Percentiles rank a stretch among this genome's conserved stretches.
Conservation (phyloP, 2,329 filamentous ascomycete genomes). For the Cladosporium austrohemisphaericum region DNA sequence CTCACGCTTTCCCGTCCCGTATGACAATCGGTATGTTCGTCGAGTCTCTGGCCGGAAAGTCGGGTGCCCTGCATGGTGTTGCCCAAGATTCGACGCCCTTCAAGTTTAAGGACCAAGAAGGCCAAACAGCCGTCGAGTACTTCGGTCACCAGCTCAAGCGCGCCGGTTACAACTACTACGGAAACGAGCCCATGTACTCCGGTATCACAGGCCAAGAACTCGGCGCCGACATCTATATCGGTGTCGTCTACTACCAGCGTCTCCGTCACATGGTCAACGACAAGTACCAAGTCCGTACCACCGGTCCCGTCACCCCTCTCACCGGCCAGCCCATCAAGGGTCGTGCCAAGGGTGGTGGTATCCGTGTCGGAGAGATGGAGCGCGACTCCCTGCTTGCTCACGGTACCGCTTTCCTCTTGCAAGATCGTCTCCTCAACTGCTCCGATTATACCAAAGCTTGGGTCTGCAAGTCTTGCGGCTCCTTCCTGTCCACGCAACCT, state of each 20-base stretch:
- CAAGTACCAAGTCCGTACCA: conserved; percentile 97
- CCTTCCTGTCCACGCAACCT: conserved; percentile 83
- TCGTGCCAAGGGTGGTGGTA: conserved; percentile 92
- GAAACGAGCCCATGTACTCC: conserved; percentile 98
- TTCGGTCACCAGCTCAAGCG: conserved; percentile 94
- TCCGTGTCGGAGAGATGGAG: conserved; percentile 99
- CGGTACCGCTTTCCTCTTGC: conserved; percentile 88
- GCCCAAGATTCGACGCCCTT: conserved; percentile 95
- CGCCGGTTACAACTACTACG: conserved; percentile 96
- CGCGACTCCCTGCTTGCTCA: conserved; percentile 91
- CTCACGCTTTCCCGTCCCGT: conserved; percentile 96
- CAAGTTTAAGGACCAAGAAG: conserved; percentile 72
- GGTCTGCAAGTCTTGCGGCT: conserved; percentile 85
- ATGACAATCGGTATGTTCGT: conserved; percentile 99
- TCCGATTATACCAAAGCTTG: conserved; percentile 87
- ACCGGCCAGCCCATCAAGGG: conserved; percentile 98
- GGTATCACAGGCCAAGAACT: conserved; percentile 95
- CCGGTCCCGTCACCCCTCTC: conserved; percentile 81
- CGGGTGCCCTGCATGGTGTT: conserved; percentile 89
- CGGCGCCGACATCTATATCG: conserved; percentile 91
- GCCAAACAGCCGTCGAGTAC: conserved; percentile 86
- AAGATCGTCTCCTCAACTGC: conserved; percentile 95
- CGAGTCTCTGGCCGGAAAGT: conserved; percentile 92
- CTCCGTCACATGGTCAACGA: conserved; percentile 99
- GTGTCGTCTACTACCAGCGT: conserved; percentile 96